These are phyloP conservation scores for Saccharomycopsis sp. DNA, from an alignment of 805 yeast species.

Conservation along the genomic window DNA sequence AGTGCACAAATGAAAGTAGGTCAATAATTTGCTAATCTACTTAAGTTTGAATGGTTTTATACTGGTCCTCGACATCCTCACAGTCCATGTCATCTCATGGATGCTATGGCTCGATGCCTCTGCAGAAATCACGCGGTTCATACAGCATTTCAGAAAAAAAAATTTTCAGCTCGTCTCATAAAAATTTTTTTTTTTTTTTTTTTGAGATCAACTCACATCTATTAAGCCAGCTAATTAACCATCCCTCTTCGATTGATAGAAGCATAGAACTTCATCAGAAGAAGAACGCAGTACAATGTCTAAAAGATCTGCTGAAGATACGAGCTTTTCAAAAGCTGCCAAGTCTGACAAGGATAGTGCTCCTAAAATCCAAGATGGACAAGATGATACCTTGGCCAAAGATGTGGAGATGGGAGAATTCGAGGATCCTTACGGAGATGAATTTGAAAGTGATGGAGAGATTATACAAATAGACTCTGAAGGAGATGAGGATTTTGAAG, in stretches of 20 bases:
- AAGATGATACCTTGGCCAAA: slow-evolving; percentile 30
- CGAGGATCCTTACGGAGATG: slow-evolving; percentile 87
- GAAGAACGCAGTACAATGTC: slow-evolving; percentile 33
- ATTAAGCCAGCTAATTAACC: too few relatives aligned
- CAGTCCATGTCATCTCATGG: too few relatives aligned
- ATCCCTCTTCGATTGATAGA: not conserved
- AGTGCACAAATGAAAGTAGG: too few relatives aligned
- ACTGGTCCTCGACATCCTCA: too few relatives aligned
- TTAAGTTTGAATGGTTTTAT: too few relatives aligned
- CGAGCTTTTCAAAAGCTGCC: slow-evolving; percentile 26
- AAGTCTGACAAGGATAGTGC: slow-evolving; percentile 35
- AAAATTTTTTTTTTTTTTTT: too few relatives aligned
- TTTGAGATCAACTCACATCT: not conserved
- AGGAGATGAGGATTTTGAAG: slow-evolving; percentile 39
- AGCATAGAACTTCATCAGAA: not conserved
- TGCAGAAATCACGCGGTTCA: not conserved
- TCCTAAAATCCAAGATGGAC: slow-evolving; percentile 33
- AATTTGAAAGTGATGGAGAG: slow-evolving; percentile 87
- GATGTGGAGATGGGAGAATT: slow-evolving; percentile 73
- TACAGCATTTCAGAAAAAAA: not conserved
- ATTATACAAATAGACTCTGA: slow-evolving; percentile 74
- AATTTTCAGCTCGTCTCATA: not conserved
- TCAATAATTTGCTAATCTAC: too few relatives aligned
- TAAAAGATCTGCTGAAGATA: slow-evolving; percentile 43
- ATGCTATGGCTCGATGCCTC: not conserved